A percentile compares a stretch with the other conserved stretches of the same genome.
phyloP scores from a whole-genome alignment of 208 protist genomes.

The Leishmania gerbilli region DNA sequence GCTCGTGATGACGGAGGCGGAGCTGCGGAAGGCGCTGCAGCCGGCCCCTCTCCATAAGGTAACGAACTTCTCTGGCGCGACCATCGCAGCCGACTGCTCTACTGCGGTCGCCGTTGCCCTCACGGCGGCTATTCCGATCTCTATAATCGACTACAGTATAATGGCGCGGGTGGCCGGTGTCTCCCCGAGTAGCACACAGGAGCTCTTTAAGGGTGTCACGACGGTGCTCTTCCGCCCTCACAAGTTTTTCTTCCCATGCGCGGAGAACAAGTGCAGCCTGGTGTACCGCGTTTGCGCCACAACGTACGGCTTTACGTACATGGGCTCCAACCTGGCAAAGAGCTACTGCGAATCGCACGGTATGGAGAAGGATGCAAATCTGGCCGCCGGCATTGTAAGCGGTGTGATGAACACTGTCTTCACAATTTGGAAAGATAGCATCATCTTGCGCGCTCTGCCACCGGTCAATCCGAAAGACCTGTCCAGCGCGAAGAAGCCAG shows the following conservation, averaged over 20 bases:
- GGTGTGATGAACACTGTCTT: constrained; percentile 78
- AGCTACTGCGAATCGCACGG: constrained; percentile 81
- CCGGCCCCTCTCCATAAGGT: constrained; percentile 49
- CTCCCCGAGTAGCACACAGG: constrained; percentile 72
- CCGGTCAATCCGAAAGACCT: constrained; percentile 45
- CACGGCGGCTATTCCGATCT: constrained; percentile 81
- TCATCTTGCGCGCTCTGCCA: constrained; percentile 74
- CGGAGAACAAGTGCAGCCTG: constrained; percentile 81
- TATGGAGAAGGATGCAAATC: constrained; percentile 52
- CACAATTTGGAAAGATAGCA: constrained; percentile 84
- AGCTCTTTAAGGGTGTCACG: constrained; percentile 58
- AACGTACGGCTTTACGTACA: constrained; percentile 78
- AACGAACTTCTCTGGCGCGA: constrained; percentile 46
- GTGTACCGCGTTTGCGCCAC: constrained; percentile 72
- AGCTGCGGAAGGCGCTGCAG: constrained; percentile 36
- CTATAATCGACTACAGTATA: constrained; percentile 91
- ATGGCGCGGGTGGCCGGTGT: constrained; percentile 82
- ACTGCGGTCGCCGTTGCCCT: constrained; percentile 69
- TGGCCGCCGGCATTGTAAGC: constrained; percentile 65
- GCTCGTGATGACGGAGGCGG: constrained; percentile 30
- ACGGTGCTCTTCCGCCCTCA: constrained; percentile 75
- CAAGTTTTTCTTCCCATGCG: constrained; percentile 84
- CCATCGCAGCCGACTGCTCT: constrained; percentile 59
- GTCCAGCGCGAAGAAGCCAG: constrained; percentile 50
- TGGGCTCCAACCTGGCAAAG: constrained; percentile 76